phyloP scores from a whole-genome alignment of 495 filamentous ascomycete genomes.

The Daldinia concentrica region DNA sequence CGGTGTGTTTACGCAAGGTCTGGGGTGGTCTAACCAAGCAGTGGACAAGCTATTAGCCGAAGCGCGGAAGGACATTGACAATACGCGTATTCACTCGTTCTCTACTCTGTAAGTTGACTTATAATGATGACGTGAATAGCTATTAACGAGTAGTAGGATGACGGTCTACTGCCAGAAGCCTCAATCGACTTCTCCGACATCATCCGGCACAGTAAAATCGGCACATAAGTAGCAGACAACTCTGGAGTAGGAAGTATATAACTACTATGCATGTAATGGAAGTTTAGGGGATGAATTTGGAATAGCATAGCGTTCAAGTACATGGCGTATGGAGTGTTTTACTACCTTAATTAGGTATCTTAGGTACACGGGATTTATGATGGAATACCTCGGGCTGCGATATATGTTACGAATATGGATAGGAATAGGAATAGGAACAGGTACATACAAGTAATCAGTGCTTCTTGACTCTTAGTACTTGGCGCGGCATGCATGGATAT shows the following conservation, averaged over 20 bases:
- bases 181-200: neutral
- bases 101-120: constrained; percentile 31
- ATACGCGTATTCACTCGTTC: constrained; percentile 46
- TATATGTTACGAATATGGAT: neutral
- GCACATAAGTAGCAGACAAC: neutral
- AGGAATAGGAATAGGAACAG: no score
- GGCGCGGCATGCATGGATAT: neutral
- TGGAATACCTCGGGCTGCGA: neutral
- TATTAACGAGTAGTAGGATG: neutral
- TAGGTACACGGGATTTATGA: neutral
- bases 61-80: constrained; percentile 45
- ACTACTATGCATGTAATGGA: neutral
- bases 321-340: neutral
- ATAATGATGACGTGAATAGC: neutral
- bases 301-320: neutral
- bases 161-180: constrained; percentile 1
- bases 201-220: neutral
- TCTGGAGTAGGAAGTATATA: neutral
- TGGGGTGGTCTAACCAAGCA: constrained; percentile 49
- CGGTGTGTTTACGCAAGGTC: constrained; percentile 45
- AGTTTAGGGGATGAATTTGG: neutral
- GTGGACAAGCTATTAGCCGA: constrained; percentile 41
- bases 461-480: neutral
- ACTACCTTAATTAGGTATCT: neutral
- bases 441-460: neutral